phyloP scores from a whole-genome alignment of 2,329 filamentous ascomycete genomes.

The Bipolaris bicolor region DNA sequence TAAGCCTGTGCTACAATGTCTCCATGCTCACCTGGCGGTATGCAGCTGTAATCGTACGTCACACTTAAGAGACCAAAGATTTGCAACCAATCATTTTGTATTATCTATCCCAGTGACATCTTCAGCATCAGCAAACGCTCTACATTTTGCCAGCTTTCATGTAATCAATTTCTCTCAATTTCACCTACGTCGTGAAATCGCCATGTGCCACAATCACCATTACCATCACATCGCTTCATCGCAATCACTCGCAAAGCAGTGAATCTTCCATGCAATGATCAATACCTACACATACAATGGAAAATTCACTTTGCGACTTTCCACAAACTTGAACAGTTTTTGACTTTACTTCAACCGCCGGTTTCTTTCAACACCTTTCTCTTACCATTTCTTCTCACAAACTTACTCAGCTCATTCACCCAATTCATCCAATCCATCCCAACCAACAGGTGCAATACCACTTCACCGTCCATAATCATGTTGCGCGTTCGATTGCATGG shows the following conservation, averaged over 20 bases:
- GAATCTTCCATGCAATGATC: too few species aligned
- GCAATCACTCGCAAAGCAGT: not conserved
- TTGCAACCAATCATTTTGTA: not conserved
- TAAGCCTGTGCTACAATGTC: not conserved
- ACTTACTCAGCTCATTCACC: not conserved
- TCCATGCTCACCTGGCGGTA: not conserved
- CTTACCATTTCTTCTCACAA: too few species aligned
- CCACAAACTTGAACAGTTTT: not conserved
- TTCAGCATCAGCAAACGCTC: not conserved
- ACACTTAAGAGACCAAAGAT: not conserved
- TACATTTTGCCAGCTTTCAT: not conserved
- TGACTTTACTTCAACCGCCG: too few species aligned
- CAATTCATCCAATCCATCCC: too few species aligned
- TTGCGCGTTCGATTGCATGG: conserved; percentile 1
- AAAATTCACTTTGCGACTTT: not conserved
- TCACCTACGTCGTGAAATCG: not conserved
- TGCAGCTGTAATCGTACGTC: not conserved
- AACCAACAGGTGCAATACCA: not conserved
- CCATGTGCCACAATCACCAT: not conserved
- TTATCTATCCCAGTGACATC: not conserved
- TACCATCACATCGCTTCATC: not conserved
- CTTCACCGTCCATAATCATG: conserved; percentile 5
- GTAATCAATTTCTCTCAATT: not conserved
- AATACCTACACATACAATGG: too few species aligned
- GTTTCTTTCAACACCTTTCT: too few species aligned